Percentiles rank a stretch among this genome's conserved stretches.
phyloP scores from a whole-genome alignment of 2,329 filamentous ascomycete genomes.

The Pseudogymnoascus sp. region DNA sequence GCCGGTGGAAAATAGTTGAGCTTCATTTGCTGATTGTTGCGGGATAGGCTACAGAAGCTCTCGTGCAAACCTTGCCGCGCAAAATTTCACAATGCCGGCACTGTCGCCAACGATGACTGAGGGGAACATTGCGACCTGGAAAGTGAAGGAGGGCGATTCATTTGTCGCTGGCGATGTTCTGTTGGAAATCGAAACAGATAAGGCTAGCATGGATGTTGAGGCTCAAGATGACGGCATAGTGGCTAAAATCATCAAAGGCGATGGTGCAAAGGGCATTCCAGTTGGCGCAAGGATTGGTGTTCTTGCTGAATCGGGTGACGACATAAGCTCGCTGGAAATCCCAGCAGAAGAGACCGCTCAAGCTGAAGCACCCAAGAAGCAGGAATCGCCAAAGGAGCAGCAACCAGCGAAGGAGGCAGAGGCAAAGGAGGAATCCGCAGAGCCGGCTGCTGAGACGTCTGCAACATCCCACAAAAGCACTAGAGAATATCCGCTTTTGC shows the following conservation, averaged over 20 bases:
- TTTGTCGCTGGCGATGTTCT: conserved; percentile 80
- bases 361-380: conserved; percentile 25
- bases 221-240: conserved; percentile 83
- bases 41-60: conserved; percentile 57
- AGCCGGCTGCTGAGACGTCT: conserved; percentile 18
- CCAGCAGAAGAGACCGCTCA: conserved; percentile 55
- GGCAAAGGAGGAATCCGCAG: conserved; percentile 14
- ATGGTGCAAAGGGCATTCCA: conserved; percentile 69
- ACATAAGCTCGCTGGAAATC: conserved; percentile 66
- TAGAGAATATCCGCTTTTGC: conserved; percentile 67
- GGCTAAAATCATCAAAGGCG: conserved; percentile 70
- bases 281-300: conserved; percentile 79
- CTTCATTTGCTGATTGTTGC: conserved; percentile 16
- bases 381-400: conserved; percentile 20
- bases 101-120: conserved; percentile 92
- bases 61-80: conserved; percentile 60
- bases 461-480: conserved; percentile 46
- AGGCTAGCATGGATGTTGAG: conserved; percentile 92
- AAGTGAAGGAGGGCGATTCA: conserved; percentile 77
- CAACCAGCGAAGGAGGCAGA: conserved; percentile 19
- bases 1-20: conserved; percentile 3
- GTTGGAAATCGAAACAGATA: conserved; percentile 89
- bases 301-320: conserved; percentile 74
- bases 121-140: conserved; percentile 80
- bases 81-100: conserved; percentile 87